Percentiles rank a stretch among this genome's conserved stretches.
These are phyloP conservation scores for Termitomyces sp. DNA, from an alignment of 768 basidiomycete species.

Conservation along the genomic window DNA sequence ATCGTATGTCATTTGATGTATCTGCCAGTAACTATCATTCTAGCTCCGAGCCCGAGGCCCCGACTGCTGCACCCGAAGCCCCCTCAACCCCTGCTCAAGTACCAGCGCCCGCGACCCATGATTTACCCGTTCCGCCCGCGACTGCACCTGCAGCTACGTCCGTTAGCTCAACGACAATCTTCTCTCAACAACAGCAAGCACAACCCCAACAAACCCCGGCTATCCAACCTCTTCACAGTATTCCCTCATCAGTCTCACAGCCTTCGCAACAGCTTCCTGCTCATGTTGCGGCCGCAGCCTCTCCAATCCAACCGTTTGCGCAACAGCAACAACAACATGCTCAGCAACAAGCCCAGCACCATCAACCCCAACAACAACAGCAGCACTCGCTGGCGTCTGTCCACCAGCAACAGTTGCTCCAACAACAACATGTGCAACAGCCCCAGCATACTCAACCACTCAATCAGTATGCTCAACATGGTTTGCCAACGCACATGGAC, in stretches of 20 bases:
- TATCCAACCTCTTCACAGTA: constrained; percentile 16
- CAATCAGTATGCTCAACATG: constrained; percentile 60
- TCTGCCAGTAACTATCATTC: background rate
- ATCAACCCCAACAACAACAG: constrained; percentile 31
- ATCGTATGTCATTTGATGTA: constrained; percentile 3
- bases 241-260: constrained; percentile 20
- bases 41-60: constrained; percentile 16
- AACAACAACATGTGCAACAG: constrained; percentile 2
- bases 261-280: constrained; percentile 33
- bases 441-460: constrained; percentile 29
- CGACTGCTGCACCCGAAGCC: constrained; percentile 22
- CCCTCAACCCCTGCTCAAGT: constrained; percentile 27
- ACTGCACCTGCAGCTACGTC: constrained; percentile 30
- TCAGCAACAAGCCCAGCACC: constrained; percentile 26
- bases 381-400: constrained; percentile 16
- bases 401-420: constrained; percentile 4
- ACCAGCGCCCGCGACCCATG: constrained; percentile 24
- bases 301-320: constrained; percentile 37
- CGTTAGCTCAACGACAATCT: constrained; percentile 38
- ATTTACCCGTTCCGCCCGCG: constrained; percentile 31
- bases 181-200: constrained; percentile 41
- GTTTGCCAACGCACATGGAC: constrained; percentile 62
- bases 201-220: constrained; percentile 27
- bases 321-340: constrained; percentile 34
- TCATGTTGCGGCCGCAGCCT: constrained; percentile 22